phyloP scores from a whole-genome alignment of 768 basidiomycete genomes.

The Hydnomerulius pinastri region DNA sequence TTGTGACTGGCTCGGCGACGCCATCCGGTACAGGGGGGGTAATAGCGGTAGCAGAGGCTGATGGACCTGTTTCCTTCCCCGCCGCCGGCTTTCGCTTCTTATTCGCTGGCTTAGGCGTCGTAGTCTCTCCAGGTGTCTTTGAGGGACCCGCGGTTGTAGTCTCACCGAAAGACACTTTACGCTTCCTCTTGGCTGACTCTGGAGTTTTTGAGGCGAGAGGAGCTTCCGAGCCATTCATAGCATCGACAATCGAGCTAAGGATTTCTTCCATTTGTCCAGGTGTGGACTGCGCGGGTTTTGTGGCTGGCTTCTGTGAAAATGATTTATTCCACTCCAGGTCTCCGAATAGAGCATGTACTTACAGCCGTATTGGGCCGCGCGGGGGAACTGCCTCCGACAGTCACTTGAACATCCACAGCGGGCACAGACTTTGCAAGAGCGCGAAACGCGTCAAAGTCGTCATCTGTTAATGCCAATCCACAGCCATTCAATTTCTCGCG shows the following conservation, averaged over 20 bases:
- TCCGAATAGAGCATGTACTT: not conserved
- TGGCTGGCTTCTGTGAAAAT: not conserved
- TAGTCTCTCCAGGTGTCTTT: not conserved
- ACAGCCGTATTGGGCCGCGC: constrained; percentile 9
- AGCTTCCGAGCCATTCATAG: not conserved
- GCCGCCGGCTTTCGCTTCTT: constrained; percentile 11
- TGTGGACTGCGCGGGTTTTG: not conserved
- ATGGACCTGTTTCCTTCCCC: not conserved
- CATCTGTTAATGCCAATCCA: constrained; percentile 51
- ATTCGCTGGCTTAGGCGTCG: not conserved
- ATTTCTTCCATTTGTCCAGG: not conserved
- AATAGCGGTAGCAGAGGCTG: not conserved
- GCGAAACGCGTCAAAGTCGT: constrained; percentile 76
- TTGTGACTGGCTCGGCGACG: not conserved
- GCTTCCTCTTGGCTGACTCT: constrained; percentile 24
- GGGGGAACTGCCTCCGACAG: constrained; percentile 7
- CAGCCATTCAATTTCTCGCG: constrained; percentile 5
- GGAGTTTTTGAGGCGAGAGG: not conserved
- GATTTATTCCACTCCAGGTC: not conserved
- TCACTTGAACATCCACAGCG: constrained; percentile 42
- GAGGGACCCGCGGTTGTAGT: not conserved
- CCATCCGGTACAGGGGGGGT: not conserved
- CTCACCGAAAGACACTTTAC: constrained; percentile 19
- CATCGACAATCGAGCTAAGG: not conserved
- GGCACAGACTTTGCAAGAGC: constrained; percentile 41